Base-by-base conservation (phyloP, 257 asterid species). In the Verbascum thapsus region DNA sequence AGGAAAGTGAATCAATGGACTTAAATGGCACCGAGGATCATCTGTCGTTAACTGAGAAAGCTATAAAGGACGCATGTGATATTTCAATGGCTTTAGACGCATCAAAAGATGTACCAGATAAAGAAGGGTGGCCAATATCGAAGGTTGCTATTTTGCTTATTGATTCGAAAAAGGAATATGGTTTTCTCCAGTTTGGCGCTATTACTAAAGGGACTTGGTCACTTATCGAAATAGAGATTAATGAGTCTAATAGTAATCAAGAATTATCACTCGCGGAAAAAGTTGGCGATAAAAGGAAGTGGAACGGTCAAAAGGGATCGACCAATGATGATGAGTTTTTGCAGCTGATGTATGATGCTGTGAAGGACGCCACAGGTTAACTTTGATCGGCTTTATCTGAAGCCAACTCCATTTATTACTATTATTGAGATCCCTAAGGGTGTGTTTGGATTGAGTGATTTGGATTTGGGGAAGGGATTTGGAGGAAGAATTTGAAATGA, bases 11-110 rank as follows among this genome's bases (percentile, higher is more conserved):
- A 40, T 6, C 61, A 26, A 50, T 13, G 60, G 66, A 53, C 48
- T 26, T 44, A 37, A 57, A 62, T 51, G 74, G 43, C 37, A 19
- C 41, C 70, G 77, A 71, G 53, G 43, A 63, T 50, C 72, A 51
- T 37, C 77, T 87, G 43, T 88, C 96, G 0, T 54, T 84, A 7
- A 72, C 89, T 10, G 89, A 85, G 74, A 79, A 81, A 63, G 86
- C 86, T 54, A 78, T 89, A 9, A 74, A 67, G 80, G 78, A 75
- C 17, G 95, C 97, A 0, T 89, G 97, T 67, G 78, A 74, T 22
- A 69, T 81, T 55, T 64, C 94, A 42, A 11, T 48, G 18, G 67
- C 80, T 64, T 73, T 87, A 68, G 85, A 80, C 44, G 72, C 82
- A 17, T 70, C 77, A 3, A 57, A 62, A 59, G 76, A 80, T 58